A percentile compares a stretch with the other conserved stretches of the same genome.
Conservation (phyloP, 73 alveolate species). For the Paraurostyla sp. region DNA sequence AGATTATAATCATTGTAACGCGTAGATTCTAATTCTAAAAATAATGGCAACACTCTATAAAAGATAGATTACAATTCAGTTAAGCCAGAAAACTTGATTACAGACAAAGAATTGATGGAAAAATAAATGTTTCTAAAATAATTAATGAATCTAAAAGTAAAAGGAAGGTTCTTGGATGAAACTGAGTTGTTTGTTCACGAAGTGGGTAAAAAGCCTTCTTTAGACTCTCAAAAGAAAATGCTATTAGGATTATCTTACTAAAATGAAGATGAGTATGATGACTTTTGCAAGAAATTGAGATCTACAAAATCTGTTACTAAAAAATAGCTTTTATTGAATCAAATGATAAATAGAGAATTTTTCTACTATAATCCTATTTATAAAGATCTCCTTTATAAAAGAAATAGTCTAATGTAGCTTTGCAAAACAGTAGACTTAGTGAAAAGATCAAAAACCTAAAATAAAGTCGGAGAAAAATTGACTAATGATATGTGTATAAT, state of each 20-base stretch:
- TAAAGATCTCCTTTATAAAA: background rate
- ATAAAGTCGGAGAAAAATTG: too few species aligned
- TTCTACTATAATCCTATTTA: slow-evolving; percentile 36
- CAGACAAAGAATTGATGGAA: background rate
- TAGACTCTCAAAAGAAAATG: slow-evolving; percentile 11
- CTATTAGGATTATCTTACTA: background rate
- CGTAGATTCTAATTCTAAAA: too few species aligned
- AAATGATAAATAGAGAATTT: background rate
- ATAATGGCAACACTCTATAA: too few species aligned
- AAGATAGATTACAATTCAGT: too few species aligned
- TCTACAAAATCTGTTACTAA: background rate
- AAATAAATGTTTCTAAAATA: slow-evolving; percentile 2
- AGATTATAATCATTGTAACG: too few species aligned
- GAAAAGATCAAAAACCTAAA: background rate
- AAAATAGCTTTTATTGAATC: background rate
- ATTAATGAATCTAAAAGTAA: slow-evolving; percentile 37
- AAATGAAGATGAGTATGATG: slow-evolving; percentile 35
- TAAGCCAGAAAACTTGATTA: background rate
- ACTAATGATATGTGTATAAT: background rate
- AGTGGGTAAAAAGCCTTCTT: background rate
- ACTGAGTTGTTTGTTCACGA: background rate
- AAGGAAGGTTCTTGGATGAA: slow-evolving; percentile 34
- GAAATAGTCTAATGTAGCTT: background rate
- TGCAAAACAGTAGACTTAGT: background rate
- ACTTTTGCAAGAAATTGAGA: slow-evolving; percentile 6